Conservation (phyloP, 495 filamentous ascomycete species). For the Viridothelium virens region DNA sequence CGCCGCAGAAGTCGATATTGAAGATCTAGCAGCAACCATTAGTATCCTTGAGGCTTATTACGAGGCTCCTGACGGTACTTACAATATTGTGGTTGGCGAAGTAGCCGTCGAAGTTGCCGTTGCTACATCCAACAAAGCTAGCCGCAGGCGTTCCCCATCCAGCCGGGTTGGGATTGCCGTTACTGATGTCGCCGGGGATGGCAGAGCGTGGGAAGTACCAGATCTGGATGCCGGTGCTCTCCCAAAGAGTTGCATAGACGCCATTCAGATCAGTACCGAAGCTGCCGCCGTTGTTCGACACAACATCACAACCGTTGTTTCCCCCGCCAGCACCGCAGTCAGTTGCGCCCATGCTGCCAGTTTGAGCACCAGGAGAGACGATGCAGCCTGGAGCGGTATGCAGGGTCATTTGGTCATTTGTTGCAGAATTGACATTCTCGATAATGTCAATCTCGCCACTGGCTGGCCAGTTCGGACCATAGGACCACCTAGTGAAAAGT, state of each 20-base stretch:
- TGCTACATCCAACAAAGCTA: conserved; percentile 44
- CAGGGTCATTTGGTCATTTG: conserved; percentile 60
- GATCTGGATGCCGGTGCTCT: conserved; percentile 54
- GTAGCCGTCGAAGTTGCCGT: conserved; percentile 54
- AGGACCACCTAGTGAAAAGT: conserved; percentile 15
- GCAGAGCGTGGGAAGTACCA: conserved; percentile 65
- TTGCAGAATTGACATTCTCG: conserved; percentile 68
- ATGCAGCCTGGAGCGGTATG: conserved; percentile 64
- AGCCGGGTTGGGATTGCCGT: conserved; percentile 51
- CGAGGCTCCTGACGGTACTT: background rate
- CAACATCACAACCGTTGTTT: conserved; percentile 41
- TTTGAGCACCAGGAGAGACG: conserved; percentile 41
- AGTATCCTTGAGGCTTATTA: background rate
- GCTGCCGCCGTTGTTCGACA: conserved; percentile 31
- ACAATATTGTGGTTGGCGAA: conserved; percentile 64
- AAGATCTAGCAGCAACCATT: conserved; percentile 43
- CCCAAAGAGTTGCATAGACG: conserved; percentile 76
- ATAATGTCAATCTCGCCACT: conserved; percentile 61
- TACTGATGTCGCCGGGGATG: conserved; percentile 52
- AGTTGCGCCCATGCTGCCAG: conserved; percentile 40
- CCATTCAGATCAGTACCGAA: conserved; percentile 75
- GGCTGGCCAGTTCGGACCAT: conserved; percentile 64
- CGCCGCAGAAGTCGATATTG: conserved; percentile 80
- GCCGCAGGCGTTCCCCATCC: conserved; percentile 55
- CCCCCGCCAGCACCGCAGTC: conserved; percentile 51